A percentile compares a stretch with the other conserved stretches of the same genome.
Conservation (phyloP, 2,329 filamentous ascomycete genomes). For the Trichoderma sp. region DNA sequence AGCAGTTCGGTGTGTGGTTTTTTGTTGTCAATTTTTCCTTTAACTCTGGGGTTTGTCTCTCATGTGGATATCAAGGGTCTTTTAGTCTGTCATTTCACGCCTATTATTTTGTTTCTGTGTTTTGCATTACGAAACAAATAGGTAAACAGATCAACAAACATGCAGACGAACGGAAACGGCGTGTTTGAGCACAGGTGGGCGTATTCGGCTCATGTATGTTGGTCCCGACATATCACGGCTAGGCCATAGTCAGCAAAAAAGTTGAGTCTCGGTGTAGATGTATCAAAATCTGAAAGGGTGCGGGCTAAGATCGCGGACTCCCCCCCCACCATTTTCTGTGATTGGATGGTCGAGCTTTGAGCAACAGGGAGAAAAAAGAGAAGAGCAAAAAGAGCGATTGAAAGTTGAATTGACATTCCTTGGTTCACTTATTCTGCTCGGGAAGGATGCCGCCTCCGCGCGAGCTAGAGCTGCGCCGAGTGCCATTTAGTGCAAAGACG, state of each 20-base stretch:
- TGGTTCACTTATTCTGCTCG: not conserved
- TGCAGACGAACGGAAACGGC: not conserved
- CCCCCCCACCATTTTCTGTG: not conserved
- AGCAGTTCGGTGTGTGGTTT: not conserved
- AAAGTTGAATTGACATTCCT: not conserved
- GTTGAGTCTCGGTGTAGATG: constrained; percentile 10
- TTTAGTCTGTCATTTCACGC: not conserved
- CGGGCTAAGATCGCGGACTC: not conserved
- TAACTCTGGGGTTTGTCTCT: not conserved
- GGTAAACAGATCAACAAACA: not conserved
- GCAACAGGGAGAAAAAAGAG: not conserved
- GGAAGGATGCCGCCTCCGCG: constrained; percentile 10
- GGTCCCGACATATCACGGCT: not conserved
- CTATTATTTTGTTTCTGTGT: not conserved
- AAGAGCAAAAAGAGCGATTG: not conserved
- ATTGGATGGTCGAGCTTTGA: not conserved
- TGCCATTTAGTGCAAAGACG: not conserved
- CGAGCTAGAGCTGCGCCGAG: not conserved
- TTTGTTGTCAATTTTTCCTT: not conserved
- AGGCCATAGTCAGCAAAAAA: not conserved
- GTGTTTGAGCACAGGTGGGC: not conserved
- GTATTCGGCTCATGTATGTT: not conserved
- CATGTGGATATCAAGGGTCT: not conserved
- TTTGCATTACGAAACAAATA: not conserved
- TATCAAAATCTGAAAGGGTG: not conserved